Percentiles rank a stretch among this genome's conserved stretches.
Conservation (phyloP, 495 filamentous ascomycete species). For the Trichoderma gamsii region DNA sequence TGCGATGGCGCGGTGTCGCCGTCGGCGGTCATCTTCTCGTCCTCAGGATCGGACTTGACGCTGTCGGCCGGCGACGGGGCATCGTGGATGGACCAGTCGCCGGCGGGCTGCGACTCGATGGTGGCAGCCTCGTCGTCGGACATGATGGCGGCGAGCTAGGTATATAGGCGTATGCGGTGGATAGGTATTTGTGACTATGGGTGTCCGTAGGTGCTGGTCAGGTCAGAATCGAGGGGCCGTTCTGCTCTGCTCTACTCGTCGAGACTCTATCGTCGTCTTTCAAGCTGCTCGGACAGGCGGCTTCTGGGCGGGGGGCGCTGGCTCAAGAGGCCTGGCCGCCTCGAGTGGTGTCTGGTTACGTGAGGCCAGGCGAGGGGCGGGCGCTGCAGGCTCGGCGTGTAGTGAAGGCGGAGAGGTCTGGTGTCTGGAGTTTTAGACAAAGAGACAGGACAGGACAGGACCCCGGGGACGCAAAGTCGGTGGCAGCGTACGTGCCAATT, state of each 20-base stretch:
- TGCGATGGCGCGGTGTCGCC: conserved; percentile 28
- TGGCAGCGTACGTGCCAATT: conserved; percentile 14
- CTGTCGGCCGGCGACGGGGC: conserved; percentile 29
- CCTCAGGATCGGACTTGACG: conserved; percentile 24
- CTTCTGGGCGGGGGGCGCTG: too few relatives aligned
- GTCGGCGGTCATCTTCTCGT: conserved; percentile 14
- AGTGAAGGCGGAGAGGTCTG: background rate
- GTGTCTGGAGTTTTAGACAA: background rate
- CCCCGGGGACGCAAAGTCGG: conserved; percentile 13
- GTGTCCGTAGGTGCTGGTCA: background rate
- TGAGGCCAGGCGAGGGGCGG: background rate
- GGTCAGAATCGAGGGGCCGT: too few relatives aligned
- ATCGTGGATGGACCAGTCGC: conserved; percentile 29
- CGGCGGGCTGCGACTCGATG: conserved; percentile 12
- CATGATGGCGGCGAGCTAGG: conserved; percentile 24
- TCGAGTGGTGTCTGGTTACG: background rate
- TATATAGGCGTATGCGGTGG: conserved; percentile 19
- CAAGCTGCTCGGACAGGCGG: too few relatives aligned
- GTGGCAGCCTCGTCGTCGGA: conserved; percentile 32
- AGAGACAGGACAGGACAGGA: conserved; percentile 2
- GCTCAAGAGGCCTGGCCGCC: too few relatives aligned
- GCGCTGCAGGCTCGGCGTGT: background rate
- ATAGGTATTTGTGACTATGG: conserved; percentile 5
- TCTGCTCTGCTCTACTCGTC: too few relatives aligned
- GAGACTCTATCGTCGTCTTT: too few relatives aligned